Conservation (phyloP, 2,329 filamentous ascomycete genomes). For the Aspergillus ochraceoroseus region DNA sequence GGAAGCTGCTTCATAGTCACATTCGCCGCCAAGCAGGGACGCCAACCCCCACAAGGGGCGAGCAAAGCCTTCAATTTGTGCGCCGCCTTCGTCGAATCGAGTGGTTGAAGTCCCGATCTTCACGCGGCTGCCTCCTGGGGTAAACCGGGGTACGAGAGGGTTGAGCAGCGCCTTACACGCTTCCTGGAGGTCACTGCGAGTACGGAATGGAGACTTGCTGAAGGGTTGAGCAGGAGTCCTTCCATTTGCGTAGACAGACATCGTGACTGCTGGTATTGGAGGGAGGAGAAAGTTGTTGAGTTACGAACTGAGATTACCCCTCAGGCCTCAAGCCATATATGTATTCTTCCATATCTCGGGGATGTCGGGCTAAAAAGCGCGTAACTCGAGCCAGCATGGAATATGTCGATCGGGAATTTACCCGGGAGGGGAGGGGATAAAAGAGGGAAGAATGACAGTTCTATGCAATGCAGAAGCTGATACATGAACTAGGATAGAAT, state of each 20-base stretch:
- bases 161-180: constrained; percentile 62
- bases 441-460: not conserved
- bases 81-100: constrained; percentile 70
- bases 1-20: constrained; percentile 58
- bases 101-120: constrained; percentile 68
- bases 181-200: constrained; percentile 48
- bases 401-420: not conserved
- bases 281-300: not conserved
- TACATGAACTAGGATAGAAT: too few relatives aligned
- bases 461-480: too few relatives aligned
- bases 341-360: constrained; percentile 4
- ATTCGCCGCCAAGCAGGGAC: constrained; percentile 63
- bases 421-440: not conserved
- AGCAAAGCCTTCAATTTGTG: constrained; percentile 70
- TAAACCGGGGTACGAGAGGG: constrained; percentile 68
- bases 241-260: constrained; percentile 32
- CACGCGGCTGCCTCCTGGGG: constrained; percentile 59
- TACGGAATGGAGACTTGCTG: constrained; percentile 26
- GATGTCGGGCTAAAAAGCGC: constrained; percentile 5
- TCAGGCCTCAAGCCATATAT: constrained; percentile 7
- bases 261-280: constrained; percentile 10
- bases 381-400: too few relatives aligned
- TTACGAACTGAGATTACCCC: not conserved
- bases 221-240: constrained; percentile 29
- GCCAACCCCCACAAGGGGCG: constrained; percentile 72